phyloP scores from a whole-genome alignment of 1,284 basidiomycete genomes.

The Paramarasmius palmivorus region DNA sequence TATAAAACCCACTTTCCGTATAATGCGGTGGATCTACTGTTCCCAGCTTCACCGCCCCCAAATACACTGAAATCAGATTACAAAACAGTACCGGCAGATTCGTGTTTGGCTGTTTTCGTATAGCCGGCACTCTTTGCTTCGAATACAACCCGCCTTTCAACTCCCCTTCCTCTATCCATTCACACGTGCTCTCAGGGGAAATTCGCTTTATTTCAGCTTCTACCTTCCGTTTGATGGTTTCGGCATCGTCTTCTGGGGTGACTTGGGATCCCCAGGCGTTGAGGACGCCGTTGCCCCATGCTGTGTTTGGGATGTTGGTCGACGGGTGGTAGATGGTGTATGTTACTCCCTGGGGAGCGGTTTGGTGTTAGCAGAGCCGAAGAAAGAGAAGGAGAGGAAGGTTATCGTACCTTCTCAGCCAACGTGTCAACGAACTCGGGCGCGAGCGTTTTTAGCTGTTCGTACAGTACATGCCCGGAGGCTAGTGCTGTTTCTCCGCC shows the following conservation, averaged over 20 bases:
- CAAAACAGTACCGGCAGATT: background rate
- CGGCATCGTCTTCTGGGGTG: background rate
- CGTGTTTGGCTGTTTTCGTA: constrained; percentile 6
- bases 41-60: background rate
- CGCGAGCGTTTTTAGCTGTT: background rate
- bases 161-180: constrained; percentile 1
- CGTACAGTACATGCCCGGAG: background rate
- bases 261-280: constrained; percentile 3
- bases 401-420: background rate
- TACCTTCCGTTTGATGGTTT: constrained; percentile 1
- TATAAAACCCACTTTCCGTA: constrained; percentile 3
- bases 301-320: background rate
- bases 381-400: too few species aligned
- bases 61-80: constrained; percentile 1
- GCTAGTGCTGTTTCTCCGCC: constrained; percentile 3
- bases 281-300: background rate
- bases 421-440: constrained; percentile 3
- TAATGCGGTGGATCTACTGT: constrained; percentile 3
- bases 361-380: too few species aligned
- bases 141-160: background rate
- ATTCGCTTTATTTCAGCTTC: constrained; percentile 2
- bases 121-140: constrained; percentile 3
- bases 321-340: constrained; percentile 1
- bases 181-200: background rate
- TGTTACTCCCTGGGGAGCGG: background rate